Evolutionary conservation across 805 yeast species (phyloP).

Genomic region (Dipodascus albidus): DNA sequence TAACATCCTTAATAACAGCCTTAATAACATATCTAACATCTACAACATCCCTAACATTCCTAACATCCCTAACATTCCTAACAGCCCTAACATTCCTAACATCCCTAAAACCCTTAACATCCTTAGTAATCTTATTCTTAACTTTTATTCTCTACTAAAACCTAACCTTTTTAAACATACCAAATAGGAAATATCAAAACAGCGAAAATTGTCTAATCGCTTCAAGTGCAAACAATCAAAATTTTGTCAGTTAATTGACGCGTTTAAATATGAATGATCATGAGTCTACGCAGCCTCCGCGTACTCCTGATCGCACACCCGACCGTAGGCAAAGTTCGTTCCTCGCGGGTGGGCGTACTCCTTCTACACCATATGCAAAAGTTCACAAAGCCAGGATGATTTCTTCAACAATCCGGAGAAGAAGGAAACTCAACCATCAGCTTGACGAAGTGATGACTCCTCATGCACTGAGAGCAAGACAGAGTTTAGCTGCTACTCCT

Average conservation of each 20-base stretch:
- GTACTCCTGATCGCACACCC: not conserved
- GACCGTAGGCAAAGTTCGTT: not conserved
- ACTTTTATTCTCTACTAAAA: no score
- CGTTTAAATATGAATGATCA: not conserved
- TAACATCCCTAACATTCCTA: no score
- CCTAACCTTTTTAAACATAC: no score
- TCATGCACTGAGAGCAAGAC: not conserved
- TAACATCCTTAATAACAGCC: no score
- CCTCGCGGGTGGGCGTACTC: not conserved
- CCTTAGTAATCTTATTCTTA: no score
- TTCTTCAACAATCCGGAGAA: slow-evolving; percentile 1
- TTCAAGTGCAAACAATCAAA: no score
- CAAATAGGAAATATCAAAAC: not conserved
- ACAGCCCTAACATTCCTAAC: no score
- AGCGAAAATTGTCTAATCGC: not conserved
- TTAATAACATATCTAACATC: no score
- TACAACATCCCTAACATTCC: no score
- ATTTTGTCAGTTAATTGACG: no score
- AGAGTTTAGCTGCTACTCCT: not conserved
- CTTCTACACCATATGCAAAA: not conserved
- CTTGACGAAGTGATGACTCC: not conserved
- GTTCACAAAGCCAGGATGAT: not conserved
- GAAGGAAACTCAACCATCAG: not conserved
- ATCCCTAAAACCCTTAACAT: no score
- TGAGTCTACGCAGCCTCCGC: slow-evolving; percentile 1